Base-by-base conservation (phyloP, 2,329 filamentous ascomycete genomes). In the Phialemoniopsis sp. region DNA sequence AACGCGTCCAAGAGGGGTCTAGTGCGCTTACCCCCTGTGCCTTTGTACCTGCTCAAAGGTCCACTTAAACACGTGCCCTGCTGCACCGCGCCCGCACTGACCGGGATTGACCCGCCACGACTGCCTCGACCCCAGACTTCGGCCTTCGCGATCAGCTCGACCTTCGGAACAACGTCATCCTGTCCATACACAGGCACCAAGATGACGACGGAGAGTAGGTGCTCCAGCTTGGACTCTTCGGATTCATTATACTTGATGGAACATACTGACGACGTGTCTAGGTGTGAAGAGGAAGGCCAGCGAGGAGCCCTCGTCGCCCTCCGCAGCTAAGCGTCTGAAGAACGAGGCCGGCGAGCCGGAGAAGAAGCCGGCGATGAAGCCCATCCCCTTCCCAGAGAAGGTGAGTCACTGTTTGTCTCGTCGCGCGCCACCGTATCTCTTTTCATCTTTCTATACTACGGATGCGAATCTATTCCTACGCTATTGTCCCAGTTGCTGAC, bases 331-430 rank as follows among this genome's bases (percentile, higher is more conserved):
- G 63, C 76, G 85, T 50, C 58, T 79, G 31, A 85, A 85, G 62
- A 60, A 61, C 41, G 60, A 67, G 36, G 62, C 62, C 5, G 52
- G 58, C 34, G 66, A 77, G 49, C 59, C 64, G 8, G 67, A 72
- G 13, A 77, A 77, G 53, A 75, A 74, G 43, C 60, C 66, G 6
- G 62, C 60, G 7, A 72, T 76, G 49, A 81, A 81, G 50, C 78
- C 81, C 5, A 88, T 94, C 29, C 87, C 87, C 2, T 96, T 93
- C 54, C 89, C 89, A 2, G 89, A 95, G 64, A 96, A 94, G 73
- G 85, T 86, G 58, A 46, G 63, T 41, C 21, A 26, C 6, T n/a
- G n/a, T n/a, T n/a, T n/a, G n/a, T n/a, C n/a, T n/a, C n/a, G n/a
- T n/a, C n/a, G n/a, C n/a, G n/a, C n/a, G n/a, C n/a, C n/a, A n/a